Evolutionary conservation across 2,329 filamentous ascomycete species (phyloP), one percentile per base, ranked within the genome.

Genomic region (Cytospora chrysosperma): DNA sequence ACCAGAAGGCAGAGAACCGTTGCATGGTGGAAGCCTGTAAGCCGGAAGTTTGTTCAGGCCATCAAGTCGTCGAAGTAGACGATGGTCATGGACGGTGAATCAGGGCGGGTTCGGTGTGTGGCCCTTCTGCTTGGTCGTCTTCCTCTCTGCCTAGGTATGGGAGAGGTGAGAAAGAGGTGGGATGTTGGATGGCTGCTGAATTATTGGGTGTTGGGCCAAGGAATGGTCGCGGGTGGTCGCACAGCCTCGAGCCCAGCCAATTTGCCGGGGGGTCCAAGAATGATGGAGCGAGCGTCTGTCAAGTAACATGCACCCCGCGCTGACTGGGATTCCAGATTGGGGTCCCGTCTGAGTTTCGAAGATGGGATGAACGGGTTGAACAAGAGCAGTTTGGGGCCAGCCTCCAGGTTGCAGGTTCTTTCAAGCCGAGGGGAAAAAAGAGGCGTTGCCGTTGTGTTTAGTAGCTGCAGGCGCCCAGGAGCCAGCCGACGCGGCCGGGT

Each of bases 1-100:
- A 77, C 72, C 81, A 77, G 66, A 81, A 72, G 58, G 77, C 73
- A 65, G 79, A 79, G 68, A 81, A 76, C 66, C 79, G 78, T 74
- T 80, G 78, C 79, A 81, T 80, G 69, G 69, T 72, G 68, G 56
- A 56, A 56, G 26, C 58, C 28, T 57, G 37, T 59, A 40, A 58
- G 21, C 28, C 40, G n/a, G 55, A 54, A 28, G 47, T 56, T 30
- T 59, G 49, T 56, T 64, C 54, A 66, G 54, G 64, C 64, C 64
- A 66, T 66, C 40, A 64, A 60, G 65, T 62, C 54, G 58, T 49
- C 62, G 24, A 51, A 61, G 51, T 61, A 51, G 52, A 65, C 62
- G 68, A 68, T 26, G 62, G 70, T 65, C 67, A 68, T 55, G 56
- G 60, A 28, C 61, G 61, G 9, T 24, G 34, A 26, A 37, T 24